Evolutionary conservation across 495 filamentous ascomycete genomes (phyloP).

Genomic region (Hyaloscypha bicolor): DNA sequence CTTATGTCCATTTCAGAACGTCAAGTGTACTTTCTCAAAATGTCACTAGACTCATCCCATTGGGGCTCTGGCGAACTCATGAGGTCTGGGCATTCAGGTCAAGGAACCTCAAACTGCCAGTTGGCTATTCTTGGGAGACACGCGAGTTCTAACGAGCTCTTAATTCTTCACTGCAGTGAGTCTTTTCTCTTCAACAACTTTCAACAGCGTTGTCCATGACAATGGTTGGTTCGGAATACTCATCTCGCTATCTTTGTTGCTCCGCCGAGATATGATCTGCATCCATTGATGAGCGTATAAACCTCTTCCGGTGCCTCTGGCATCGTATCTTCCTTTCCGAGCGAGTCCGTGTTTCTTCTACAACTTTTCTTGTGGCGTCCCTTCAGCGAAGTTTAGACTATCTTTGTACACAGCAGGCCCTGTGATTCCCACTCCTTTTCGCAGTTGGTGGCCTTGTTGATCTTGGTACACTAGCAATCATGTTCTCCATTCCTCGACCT

Average conservation of each 20-base stretch:
- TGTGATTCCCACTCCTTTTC: neutral
- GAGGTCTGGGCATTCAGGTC: neutral
- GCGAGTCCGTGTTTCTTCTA: neutral
- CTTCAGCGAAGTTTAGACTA: neutral
- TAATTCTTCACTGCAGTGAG: neutral
- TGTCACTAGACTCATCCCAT: constrained; percentile 12
- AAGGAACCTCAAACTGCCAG: neutral
- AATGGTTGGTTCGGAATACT: neutral
- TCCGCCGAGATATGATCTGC: neutral
- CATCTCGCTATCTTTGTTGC: neutral
- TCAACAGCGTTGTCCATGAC: neutral
- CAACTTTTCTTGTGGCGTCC: neutral
- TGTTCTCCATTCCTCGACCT: constrained; percentile 5
- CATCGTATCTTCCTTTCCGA: neutral
- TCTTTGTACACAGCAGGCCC: neutral
- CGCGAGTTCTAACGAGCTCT: neutral
- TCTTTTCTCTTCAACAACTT: neutral
- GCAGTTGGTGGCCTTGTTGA: neutral
- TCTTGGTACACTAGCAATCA: neutral
- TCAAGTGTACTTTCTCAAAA: neutral
- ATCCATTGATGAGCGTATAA: neutral
- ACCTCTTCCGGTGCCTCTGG: neutral
- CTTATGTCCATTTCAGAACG: neutral
- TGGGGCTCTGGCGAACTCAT: neutral
- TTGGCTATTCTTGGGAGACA: neutral